Percentiles rank a stretch among this genome's conserved stretches.
These are phyloP conservation scores for Chytriomyces sp. DNA, from an alignment of 192 early-diverging fungal genomes.

Conservation along the genomic window DNA sequence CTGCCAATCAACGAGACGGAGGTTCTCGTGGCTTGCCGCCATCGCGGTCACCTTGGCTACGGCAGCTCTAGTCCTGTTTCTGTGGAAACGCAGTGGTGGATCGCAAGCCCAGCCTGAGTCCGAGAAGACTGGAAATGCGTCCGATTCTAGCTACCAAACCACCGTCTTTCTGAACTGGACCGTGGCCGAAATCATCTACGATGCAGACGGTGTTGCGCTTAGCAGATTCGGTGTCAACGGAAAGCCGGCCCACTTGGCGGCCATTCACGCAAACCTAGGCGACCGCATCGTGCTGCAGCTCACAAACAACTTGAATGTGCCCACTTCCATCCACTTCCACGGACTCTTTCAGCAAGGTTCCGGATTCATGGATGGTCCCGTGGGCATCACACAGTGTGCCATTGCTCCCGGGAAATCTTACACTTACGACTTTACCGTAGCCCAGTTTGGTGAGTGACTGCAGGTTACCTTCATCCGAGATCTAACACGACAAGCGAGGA, in stretches of 20 bases:
- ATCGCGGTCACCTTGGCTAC: no score
- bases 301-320: conserved; percentile 34
- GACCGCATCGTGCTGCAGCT: conserved; percentile 24
- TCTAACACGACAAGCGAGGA: no score
- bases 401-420: conserved; percentile 67
- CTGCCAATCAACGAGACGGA: no score
- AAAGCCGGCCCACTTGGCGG: background rate
- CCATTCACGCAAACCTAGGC: conserved; percentile 14
- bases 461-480: conserved; percentile 73
- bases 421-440: conserved; percentile 66
- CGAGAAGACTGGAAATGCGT: no score
- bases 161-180: no score
- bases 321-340: conserved; percentile 72
- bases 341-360: conserved; percentile 75
- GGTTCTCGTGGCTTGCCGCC: no score
- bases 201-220: conserved; percentile 4
- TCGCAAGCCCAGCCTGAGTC: no score
- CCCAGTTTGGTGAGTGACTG: conserved; percentile 50
- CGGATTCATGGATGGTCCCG: conserved; percentile 68
- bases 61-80: no score
- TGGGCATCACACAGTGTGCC: conserved; percentile 74
- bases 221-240: background rate
- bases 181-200: background rate
- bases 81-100: no score
- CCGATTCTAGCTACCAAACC: no score